Evolutionary conservation across 129 eudicot genomes (phyloP).

Genomic region (Artemisia annua): DNA sequence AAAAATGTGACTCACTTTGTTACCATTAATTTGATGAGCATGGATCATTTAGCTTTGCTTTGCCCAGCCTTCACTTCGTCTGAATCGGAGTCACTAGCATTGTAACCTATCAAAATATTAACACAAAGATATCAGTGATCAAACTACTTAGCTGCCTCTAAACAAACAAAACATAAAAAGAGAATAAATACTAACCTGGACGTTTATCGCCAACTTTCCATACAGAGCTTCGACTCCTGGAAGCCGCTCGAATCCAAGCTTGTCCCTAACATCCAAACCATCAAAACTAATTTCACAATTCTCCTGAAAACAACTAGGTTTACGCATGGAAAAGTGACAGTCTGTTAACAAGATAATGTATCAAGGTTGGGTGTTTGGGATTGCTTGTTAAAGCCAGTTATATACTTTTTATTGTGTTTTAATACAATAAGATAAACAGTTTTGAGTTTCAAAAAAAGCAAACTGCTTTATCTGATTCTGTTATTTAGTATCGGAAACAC

Average conservation of each 20-base stretch:
- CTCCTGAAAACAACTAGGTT: conserved; percentile 11
- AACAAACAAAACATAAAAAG: not conserved
- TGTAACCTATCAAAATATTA: conserved; percentile 32
- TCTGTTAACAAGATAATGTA: not conserved
- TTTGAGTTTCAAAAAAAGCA: too few species aligned
- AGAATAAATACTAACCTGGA: conserved; percentile 26
- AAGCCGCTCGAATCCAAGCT: conserved; percentile 63
- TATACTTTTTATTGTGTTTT: too few species aligned
- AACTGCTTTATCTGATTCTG: too few species aligned
- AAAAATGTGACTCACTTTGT: conserved; percentile 17
- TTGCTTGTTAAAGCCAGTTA: too few species aligned
- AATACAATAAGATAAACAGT: too few species aligned
- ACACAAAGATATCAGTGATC: conserved; percentile 17
- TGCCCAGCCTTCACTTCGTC: conserved; percentile 34
- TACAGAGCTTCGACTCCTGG: conserved; percentile 38
- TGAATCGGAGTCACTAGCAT: conserved; percentile 44
- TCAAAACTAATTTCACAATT: conserved; percentile 13
- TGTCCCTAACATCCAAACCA: conserved; percentile 53
- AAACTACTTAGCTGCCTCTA: conserved; percentile 10
- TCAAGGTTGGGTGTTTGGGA: not conserved
- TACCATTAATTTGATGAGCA: conserved; percentile 17
- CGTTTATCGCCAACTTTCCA: conserved; percentile 42
- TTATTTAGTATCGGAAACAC: too few species aligned
- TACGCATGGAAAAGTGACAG: not conserved
- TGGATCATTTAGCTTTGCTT: conserved; percentile 24